Percentiles rank a stretch among this genome's conserved stretches.
Evolutionary conservation across 2,329 filamentous ascomycete genomes (phyloP).

Genomic region (Colletotrichum aenigma): DNA sequence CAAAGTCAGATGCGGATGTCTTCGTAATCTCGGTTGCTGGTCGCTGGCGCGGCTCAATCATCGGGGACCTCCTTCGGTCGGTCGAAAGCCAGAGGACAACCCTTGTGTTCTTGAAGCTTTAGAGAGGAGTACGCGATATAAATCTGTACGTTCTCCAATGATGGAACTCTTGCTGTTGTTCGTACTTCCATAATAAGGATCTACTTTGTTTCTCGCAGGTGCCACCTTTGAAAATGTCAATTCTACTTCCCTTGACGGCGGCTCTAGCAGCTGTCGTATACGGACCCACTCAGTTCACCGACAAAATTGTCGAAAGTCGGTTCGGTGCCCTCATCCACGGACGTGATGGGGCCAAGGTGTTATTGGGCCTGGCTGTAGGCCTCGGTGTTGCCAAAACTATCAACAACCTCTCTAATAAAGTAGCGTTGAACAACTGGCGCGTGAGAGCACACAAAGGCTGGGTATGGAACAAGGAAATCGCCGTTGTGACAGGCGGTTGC

Average conservation of each 20-base stretch:
- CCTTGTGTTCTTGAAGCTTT: background rate
- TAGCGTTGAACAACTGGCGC: background rate
- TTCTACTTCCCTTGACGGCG: background rate
- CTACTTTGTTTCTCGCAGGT: background rate
- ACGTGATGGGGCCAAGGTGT: background rate
- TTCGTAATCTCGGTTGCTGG: background rate
- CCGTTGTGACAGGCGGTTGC: background rate
- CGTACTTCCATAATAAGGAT: background rate
- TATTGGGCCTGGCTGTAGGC: background rate
- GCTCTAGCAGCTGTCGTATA: background rate
- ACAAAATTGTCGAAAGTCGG: background rate
- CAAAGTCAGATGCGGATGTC: background rate
- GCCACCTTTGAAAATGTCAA: background rate
- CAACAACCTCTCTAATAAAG: background rate
- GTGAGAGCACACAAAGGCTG: background rate
- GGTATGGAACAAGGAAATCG: background rate
- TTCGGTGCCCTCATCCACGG: background rate
- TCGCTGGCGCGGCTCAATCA: background rate
- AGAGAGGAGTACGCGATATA: background rate
- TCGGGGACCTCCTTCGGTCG: background rate
- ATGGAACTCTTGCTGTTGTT: background rate
- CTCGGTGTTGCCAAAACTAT: background rate
- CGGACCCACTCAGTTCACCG: background rate
- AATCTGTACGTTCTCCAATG: background rate
- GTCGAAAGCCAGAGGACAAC: background rate